Percentiles rank a stretch among this genome's conserved stretches.
Conservation (phyloP, 2,329 filamentous ascomycete genomes). For the Venturia aucupariae region DNA sequence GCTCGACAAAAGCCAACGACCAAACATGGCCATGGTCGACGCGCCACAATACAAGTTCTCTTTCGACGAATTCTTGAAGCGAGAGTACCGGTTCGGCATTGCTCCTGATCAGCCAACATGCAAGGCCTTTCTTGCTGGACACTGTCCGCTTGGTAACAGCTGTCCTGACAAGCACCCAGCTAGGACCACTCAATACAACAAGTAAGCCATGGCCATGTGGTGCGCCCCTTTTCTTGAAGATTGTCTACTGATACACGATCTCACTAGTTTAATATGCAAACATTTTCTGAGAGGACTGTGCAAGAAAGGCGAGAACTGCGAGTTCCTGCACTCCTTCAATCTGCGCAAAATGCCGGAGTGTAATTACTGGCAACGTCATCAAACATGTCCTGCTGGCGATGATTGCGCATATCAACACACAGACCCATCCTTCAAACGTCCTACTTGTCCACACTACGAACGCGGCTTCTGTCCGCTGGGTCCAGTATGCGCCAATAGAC, state of each 20-base stretch:
- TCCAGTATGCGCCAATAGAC: slow-evolving; percentile 77
- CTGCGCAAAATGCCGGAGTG: slow-evolving; percentile 97
- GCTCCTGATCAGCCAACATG: slow-evolving; percentile 62
- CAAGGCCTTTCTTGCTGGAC: slow-evolving; percentile 74
- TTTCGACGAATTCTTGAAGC: slow-evolving; percentile 77
- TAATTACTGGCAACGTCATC: slow-evolving; percentile 88
- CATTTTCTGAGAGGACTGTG: slow-evolving; percentile 96
- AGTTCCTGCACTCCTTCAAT: slow-evolving; percentile 98
- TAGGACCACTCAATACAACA: slow-evolving; percentile 49
- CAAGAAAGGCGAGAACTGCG: slow-evolving; percentile 94
- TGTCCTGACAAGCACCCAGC: slow-evolving; percentile 73
- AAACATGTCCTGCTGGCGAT: slow-evolving; percentile 92
- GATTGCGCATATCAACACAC: slow-evolving; percentile 92
- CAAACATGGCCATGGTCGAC: not conserved
- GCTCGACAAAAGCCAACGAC: not conserved
- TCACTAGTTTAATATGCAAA: slow-evolving; percentile 74
- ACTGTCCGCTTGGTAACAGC: slow-evolving; percentile 74
- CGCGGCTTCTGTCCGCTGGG: slow-evolving; percentile 90
- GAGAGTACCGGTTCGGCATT: slow-evolving; percentile 77
- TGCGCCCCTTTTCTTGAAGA: not conserved
- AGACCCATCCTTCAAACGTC: slow-evolving; percentile 63
- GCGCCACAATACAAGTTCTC: slow-evolving; percentile 56
- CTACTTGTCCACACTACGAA: slow-evolving; percentile 69
- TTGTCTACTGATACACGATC: slow-evolving; percentile 7
- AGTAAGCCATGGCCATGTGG: slow-evolving; percentile 31